Percentiles rank a stretch among this genome's conserved stretches.
Conservation (phyloP, 2,329 filamentous ascomycete species). For the Penicillium sp. region DNA sequence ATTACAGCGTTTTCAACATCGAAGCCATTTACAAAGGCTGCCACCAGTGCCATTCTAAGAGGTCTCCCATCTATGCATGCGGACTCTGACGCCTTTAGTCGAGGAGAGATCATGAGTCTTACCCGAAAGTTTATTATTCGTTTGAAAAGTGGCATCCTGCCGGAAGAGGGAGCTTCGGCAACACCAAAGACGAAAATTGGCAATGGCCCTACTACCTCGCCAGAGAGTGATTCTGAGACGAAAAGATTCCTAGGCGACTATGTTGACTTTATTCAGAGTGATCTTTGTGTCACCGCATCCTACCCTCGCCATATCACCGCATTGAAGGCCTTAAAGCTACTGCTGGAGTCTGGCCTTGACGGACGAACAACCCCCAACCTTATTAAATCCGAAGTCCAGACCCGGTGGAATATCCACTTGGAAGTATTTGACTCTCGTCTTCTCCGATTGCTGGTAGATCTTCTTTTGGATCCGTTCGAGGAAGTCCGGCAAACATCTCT, state of each 20-base stretch:
- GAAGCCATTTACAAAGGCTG: slow-evolving; percentile 64
- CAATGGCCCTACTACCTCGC: slow-evolving; percentile 27
- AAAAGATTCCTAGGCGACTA: slow-evolving; percentile 71
- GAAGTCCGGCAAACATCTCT: slow-evolving; percentile 69
- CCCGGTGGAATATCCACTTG: slow-evolving; percentile 53
- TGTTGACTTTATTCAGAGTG: slow-evolving; percentile 66
- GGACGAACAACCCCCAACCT: slow-evolving; percentile 41
- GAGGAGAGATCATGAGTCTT: slow-evolving; percentile 75
- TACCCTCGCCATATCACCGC: slow-evolving; percentile 88
- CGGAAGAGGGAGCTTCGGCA: slow-evolving; percentile 29
- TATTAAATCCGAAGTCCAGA: slow-evolving; percentile 51
- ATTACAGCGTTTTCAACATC: slow-evolving; percentile 74
- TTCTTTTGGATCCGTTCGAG: slow-evolving; percentile 87
- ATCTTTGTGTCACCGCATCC: slow-evolving; percentile 77
- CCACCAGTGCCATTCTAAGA: slow-evolving; percentile 62
- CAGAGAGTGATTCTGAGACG: slow-evolving; percentile 53
- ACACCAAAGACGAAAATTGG: slow-evolving; percentile 5
- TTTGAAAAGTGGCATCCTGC: slow-evolving; percentile 63
- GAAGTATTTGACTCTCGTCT: slow-evolving; percentile 43
- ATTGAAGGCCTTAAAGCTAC: slow-evolving; percentile 66
- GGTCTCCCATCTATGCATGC: slow-evolving; percentile 73
- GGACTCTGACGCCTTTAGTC: slow-evolving; percentile 82
- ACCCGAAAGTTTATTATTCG: slow-evolving; percentile 76
- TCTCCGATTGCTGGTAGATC: slow-evolving; percentile 66
- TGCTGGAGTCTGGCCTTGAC: slow-evolving; percentile 71